These are phyloP conservation scores for Neofusicoccum laricinum DNA, from an alignment of 2,329 filamentous ascomycete species.

Conservation along the genomic window DNA sequence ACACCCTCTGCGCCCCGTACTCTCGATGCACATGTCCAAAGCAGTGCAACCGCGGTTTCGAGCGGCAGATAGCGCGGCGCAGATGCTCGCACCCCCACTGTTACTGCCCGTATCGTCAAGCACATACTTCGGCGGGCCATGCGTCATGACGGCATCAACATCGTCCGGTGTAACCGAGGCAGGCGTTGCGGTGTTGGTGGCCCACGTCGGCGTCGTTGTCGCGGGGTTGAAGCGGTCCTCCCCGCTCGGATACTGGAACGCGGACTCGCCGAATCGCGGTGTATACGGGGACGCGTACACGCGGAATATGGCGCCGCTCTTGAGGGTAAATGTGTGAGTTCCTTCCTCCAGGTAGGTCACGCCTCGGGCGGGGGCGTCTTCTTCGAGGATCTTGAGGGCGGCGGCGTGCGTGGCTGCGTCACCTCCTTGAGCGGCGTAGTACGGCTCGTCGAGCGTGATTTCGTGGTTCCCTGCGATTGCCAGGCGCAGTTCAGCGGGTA, in stretches of 20 bases:
- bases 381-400: conserved; percentile 8
- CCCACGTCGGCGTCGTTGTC: conserved; percentile 24
- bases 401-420: conserved; percentile 22
- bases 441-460: conserved; percentile 53
- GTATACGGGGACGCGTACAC: conserved; percentile 54
- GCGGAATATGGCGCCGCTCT: conserved; percentile 48
- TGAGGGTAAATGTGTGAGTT: conserved; percentile 43
- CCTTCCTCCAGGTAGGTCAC: conserved; percentile 57
- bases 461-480: conserved; percentile 65
- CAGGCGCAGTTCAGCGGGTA: conserved; percentile 56
- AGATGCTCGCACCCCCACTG: conserved; percentile 54
- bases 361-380: conserved; percentile 33
- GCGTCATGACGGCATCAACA: conserved; percentile 59
- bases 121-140: conserved; percentile 55
- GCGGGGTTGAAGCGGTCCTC: conserved; percentile 53
- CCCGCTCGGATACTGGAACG: conserved; percentile 51
- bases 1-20: conserved; percentile 35
- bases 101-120: conserved; percentile 42
- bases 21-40: conserved; percentile 64
- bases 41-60: conserved; percentile 54
- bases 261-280: conserved; percentile 55
- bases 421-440: conserved; percentile 36
- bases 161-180: conserved; percentile 34
- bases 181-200: conserved; percentile 8
- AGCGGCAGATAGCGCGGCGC: conserved; percentile 49